These are phyloP conservation scores for Epithele typhae DNA, from an alignment of 768 basidiomycete species.

Conservation along the genomic window DNA sequence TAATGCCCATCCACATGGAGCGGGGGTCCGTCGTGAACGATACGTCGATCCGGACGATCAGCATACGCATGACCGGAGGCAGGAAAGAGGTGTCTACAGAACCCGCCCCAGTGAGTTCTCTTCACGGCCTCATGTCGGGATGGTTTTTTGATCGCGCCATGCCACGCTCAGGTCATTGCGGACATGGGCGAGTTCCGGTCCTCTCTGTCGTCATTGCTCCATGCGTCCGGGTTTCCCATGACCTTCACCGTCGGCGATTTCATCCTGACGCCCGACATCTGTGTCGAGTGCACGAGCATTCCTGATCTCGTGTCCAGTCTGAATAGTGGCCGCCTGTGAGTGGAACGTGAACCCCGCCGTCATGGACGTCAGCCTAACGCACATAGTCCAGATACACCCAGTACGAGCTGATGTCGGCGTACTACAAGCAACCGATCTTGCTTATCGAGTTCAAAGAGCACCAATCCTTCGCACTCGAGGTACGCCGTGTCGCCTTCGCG, in stretches of 20 bases:
- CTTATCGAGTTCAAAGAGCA: conserved; percentile 98
- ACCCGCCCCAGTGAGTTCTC: conserved; percentile 55
- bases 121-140: no score
- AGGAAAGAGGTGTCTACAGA: conserved; percentile 60
- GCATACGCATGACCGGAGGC: conserved; percentile 83
- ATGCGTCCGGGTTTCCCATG: conserved; percentile 79
- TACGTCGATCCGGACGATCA: conserved; percentile 74
- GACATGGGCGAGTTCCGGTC: conserved; percentile 98
- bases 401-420: conserved; percentile 93
- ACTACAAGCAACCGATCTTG: conserved; percentile 91
- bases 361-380: neutral
- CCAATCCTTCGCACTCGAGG: conserved; percentile 89
- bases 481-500: conserved; percentile 25
- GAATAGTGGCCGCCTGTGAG: conserved; percentile 89
- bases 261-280: conserved; percentile 91
- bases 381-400: conserved; percentile 76
- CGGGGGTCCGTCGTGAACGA: conserved; percentile 42
- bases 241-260: conserved; percentile 96
- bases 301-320: conserved; percentile 92
- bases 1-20: conserved; percentile 79
- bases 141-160: no score
- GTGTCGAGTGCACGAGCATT: conserved; percentile 93
- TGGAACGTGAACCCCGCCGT: conserved; percentile 12
- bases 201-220: conserved; percentile 82
- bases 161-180: conserved; percentile 80